phyloP scores from a whole-genome alignment of 1,284 basidiomycete species.

The Cryptococcus jaspeensis region DNA sequence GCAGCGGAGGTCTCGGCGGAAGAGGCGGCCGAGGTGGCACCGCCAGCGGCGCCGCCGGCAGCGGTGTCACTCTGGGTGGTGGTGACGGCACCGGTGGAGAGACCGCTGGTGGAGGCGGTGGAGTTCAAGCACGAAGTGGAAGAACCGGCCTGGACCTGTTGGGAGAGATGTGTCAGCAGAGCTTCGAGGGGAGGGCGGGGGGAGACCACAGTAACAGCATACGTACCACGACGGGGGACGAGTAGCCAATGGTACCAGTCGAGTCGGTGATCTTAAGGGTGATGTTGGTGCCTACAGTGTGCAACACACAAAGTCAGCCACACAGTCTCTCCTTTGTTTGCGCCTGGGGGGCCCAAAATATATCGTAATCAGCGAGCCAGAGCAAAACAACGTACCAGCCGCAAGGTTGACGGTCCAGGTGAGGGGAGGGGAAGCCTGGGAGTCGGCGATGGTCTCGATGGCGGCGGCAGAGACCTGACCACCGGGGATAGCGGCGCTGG shows the following conservation, averaged over 20 bases:
- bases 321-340: not conserved
- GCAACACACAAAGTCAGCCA: not conserved
- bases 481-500: constrained; percentile 43
- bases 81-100: constrained; percentile 20
- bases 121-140: constrained; percentile 32
- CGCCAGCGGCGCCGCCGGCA: constrained; percentile 11
- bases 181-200: not conserved
- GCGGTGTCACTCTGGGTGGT: constrained; percentile 15
- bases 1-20: not conserved
- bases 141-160: constrained; percentile 36
- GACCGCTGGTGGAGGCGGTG: constrained; percentile 24
- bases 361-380: not conserved
- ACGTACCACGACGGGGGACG: constrained; percentile 35
- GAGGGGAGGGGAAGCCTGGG: constrained; percentile 23
- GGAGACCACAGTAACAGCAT: not conserved
- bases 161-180: not conserved
- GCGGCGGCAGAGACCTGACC: constrained; percentile 34
- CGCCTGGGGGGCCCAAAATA: not conserved
- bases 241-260: constrained; percentile 36
- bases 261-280: constrained; percentile 42
- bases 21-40: constrained; percentile 1
- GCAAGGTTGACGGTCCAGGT: constrained; percentile 45
- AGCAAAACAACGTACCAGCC: constrained; percentile 20
- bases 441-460: constrained; percentile 27
- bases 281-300: constrained; percentile 28